Percentiles rank a stretch among this genome's conserved stretches.
These are phyloP conservation scores for Cymbomonas tetramitiformis DNA, from an alignment of 139 green algal genomes.

Conservation along the genomic window DNA sequence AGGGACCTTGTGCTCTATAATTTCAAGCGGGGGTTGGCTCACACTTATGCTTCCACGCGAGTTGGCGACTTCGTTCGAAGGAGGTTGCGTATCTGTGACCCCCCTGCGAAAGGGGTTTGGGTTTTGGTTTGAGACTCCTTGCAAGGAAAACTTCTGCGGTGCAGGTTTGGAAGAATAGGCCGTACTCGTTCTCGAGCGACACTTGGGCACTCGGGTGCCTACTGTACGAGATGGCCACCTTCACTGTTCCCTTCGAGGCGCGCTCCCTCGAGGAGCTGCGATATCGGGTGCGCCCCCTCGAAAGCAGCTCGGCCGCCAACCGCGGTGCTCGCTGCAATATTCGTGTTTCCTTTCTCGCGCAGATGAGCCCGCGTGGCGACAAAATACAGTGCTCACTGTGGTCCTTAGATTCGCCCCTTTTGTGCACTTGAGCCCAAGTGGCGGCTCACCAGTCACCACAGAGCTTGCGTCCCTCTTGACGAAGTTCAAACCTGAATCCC, in stretches of 20 bases:
- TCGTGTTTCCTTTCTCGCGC: conserved; percentile 33
- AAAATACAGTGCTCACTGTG: neutral
- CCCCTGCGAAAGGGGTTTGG: too few species aligned
- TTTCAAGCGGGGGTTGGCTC: too few species aligned
- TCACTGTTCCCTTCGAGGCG: conserved; percentile 54
- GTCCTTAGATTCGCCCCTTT: neutral
- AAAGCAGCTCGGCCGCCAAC: conserved; percentile 34
- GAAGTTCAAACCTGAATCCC: too few species aligned
- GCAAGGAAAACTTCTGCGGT: too few species aligned
- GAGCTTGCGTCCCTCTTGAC: too few species aligned
- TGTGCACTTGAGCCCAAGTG: too few species aligned
- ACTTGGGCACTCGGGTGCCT: conserved; percentile 66
- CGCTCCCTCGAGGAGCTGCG: conserved; percentile 45
- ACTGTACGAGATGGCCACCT: conserved; percentile 69
- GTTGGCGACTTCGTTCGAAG: too few species aligned
- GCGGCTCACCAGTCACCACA: too few species aligned
- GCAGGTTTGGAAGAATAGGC: conserved; percentile 53
- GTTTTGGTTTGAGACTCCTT: too few species aligned
- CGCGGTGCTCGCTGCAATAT: neutral
- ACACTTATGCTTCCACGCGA: too few species aligned
- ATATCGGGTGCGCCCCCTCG: conserved; percentile 32
- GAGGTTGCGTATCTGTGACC: too few species aligned
- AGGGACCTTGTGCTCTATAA: too few species aligned
- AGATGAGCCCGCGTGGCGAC: neutral
- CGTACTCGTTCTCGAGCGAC: conserved; percentile 65